phyloP scores from a whole-genome alignment of 1,284 basidiomycete genomes.

The Vanrija sp. region DNA sequence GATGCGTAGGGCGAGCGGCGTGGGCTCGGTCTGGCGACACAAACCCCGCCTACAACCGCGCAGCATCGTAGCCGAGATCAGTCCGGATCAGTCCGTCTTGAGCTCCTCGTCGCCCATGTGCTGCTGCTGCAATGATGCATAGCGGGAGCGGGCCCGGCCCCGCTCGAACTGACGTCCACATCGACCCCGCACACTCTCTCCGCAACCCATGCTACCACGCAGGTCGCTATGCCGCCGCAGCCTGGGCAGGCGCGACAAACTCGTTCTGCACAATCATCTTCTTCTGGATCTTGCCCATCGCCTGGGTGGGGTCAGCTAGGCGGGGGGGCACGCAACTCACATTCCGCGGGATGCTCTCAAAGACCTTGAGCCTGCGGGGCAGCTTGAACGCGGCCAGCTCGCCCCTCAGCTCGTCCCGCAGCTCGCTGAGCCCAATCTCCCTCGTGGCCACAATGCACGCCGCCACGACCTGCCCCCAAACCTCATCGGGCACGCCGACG shows the following conservation, averaged over 20 bases:
- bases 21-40: too few relatives aligned
- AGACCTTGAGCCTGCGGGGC: conserved; percentile 36
- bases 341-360: conserved; percentile 36
- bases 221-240: neutral
- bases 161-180: neutral
- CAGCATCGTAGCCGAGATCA: too few relatives aligned
- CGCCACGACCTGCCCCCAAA: conserved; percentile 44
- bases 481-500: conserved; percentile 38
- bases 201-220: neutral
- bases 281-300: conserved; percentile 35
- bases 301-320: neutral
- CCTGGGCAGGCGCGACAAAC: conserved; percentile 9
- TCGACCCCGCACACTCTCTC: too few relatives aligned
- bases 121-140: too few relatives aligned
- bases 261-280: conserved; percentile 24
- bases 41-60: too few relatives aligned
- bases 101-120: too few relatives aligned
- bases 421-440: conserved; percentile 13
- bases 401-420: conserved; percentile 24
- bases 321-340: conserved; percentile 5
- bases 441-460: conserved; percentile 26
- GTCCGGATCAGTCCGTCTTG: too few relatives aligned
- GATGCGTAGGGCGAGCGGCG: too few relatives aligned
- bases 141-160: too few relatives aligned
- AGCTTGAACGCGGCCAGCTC: conserved; percentile 41